These are phyloP conservation scores for Taiwanofungus camphoratus DNA, from an alignment of 1,284 basidiomycete species.

Conservation along the genomic window DNA sequence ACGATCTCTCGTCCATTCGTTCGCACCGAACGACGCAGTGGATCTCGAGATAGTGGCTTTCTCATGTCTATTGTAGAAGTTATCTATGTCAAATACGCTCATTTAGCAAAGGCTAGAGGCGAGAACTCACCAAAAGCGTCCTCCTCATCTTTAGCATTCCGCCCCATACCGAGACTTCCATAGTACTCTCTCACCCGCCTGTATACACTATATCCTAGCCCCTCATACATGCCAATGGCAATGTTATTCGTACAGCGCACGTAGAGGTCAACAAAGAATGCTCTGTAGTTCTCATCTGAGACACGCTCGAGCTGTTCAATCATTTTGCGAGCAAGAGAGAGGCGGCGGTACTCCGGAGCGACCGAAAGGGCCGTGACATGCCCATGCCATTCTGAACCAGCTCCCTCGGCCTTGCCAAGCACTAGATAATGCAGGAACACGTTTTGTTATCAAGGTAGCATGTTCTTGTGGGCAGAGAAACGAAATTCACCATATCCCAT, in stretches of 20 bases:
- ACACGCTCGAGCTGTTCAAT: conserved; percentile 79
- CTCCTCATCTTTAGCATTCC: conserved; percentile 73
- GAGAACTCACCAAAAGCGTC: conserved; percentile 82
- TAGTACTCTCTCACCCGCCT: conserved; percentile 84
- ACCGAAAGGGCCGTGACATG: conserved; percentile 91
- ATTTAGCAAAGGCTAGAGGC: conserved; percentile 3
- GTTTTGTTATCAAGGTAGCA: too few relatives aligned
- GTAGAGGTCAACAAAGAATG: conserved; percentile 87
- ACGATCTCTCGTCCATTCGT: conserved; percentile 69
- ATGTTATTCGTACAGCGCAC: conserved; percentile 78
- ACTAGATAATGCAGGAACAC: conserved; percentile 43
- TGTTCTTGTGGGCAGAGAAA: too few relatives aligned
- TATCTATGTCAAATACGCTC: neutral
- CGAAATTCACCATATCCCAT: conserved; percentile 77
- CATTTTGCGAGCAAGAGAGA: conserved; percentile 78
- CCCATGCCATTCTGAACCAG: conserved; percentile 72
- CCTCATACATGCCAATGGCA: conserved; percentile 82
- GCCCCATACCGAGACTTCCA: conserved; percentile 64
- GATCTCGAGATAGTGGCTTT: conserved; percentile 70
- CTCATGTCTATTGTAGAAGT: conserved; percentile 68
- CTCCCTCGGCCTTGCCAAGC: conserved; percentile 82
- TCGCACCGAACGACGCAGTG: conserved; percentile 56
- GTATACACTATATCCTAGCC: conserved; percentile 84
- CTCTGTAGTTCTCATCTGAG: conserved; percentile 71
- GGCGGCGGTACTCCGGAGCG: conserved; percentile 84